These are phyloP conservation scores for Furcasterigmium sp. DNA, from an alignment of 2,329 filamentous ascomycete species.

Conservation along the genomic window DNA sequence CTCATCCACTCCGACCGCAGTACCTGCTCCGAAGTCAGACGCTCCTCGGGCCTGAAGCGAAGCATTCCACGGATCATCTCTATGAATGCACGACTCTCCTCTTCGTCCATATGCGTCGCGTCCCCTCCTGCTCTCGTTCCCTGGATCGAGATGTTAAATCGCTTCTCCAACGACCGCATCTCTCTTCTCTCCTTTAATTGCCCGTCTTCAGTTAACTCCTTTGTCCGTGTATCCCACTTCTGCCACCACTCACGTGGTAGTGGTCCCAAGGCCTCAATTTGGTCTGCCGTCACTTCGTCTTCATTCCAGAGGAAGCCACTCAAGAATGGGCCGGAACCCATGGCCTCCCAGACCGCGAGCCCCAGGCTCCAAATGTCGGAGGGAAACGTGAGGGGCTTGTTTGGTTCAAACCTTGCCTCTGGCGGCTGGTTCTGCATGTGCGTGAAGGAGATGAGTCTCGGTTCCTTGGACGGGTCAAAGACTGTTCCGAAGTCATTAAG, in stretches of 20 bases:
- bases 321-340: conserved; percentile 20
- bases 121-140: conserved; percentile 12
- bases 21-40: background rate
- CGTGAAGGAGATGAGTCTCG: conserved; percentile 13
- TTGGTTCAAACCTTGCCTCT: conserved; percentile 21
- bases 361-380: conserved; percentile 27
- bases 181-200: conserved; percentile 1
- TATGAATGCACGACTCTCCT: conserved; percentile 12
- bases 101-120: background rate
- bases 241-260: conserved; percentile 8
- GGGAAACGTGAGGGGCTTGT: conserved; percentile 19
- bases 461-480: conserved; percentile 16
- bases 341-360: conserved; percentile 21
- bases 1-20: background rate
- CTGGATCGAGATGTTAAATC: conserved; percentile 22
- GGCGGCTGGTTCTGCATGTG: conserved; percentile 18
- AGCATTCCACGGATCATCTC: conserved; percentile 6
- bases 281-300: conserved; percentile 21
- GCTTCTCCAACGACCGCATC: conserved; percentile 19
- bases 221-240: conserved; percentile 5
- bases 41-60: background rate
- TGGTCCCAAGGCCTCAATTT: conserved; percentile 23
- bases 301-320: conserved; percentile 14
- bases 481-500: conserved; percentile 24
- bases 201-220: conserved; percentile 3